phyloP scores from a whole-genome alignment of 176 grass and related monocot genomes.

The Musa itinerans region DNA sequence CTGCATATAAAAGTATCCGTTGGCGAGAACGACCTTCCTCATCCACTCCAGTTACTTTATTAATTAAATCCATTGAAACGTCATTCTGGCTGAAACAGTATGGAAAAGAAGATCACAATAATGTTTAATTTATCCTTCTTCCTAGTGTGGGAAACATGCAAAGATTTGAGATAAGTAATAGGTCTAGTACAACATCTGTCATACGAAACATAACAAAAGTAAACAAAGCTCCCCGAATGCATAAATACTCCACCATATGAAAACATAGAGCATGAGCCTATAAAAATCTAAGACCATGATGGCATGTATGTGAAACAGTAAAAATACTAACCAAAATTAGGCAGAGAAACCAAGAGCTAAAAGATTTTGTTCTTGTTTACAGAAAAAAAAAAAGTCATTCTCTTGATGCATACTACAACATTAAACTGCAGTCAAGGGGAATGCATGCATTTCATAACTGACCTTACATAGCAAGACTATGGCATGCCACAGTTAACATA shows the following conservation, averaged over 20 bases:
- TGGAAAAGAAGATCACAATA: constrained; percentile 48
- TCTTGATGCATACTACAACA: not conserved
- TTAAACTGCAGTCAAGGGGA: not conserved
- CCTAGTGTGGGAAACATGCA: not conserved
- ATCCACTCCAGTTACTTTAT: constrained; percentile 89
- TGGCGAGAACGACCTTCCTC: constrained; percentile 95
- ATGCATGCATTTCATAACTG: not conserved
- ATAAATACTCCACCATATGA: not conserved
- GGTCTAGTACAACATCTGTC: not conserved
- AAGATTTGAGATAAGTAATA: not conserved
- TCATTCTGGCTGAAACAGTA: constrained; percentile 50
- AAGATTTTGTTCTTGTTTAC: not conserved
- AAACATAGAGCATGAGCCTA: not conserved
- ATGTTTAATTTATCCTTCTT: constrained; percentile 34
- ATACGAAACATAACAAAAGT: not conserved
- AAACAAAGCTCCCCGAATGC: not conserved
- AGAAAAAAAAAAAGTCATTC: not conserved
- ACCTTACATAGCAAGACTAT: not conserved
- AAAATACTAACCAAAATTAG: not conserved
- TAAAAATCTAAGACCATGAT: not conserved
- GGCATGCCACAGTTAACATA: not conserved
- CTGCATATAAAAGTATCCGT: constrained; percentile 96
- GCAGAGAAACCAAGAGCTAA: not conserved
- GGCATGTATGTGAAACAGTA: not conserved
- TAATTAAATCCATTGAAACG: constrained; percentile 84